phyloP scores from a whole-genome alignment of 176 grass and related monocot species.

The Miscanthus lutarioriparius region DNA sequence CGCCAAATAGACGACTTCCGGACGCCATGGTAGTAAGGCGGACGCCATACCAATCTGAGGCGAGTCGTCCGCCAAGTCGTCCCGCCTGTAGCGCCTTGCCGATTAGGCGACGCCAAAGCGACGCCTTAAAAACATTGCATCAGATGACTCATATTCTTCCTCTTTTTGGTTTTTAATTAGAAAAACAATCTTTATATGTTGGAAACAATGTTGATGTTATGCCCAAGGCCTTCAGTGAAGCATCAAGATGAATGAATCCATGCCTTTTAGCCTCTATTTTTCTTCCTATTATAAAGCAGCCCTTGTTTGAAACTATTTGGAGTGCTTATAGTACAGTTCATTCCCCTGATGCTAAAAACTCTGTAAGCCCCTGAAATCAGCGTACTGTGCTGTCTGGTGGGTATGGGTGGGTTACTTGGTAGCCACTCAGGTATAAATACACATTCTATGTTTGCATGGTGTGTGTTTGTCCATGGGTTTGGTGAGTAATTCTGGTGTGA shows the following conservation, averaged over 20 bases:
- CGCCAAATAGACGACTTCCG: no score
- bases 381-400: not conserved
- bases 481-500: not conserved
- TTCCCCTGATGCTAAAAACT: constrained; percentile 14
- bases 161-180: not conserved
- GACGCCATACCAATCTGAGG: no score
- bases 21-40: no score
- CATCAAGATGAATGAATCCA: no score
- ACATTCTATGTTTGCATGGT: not conserved
- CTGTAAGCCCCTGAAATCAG: constrained; percentile 4
- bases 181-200: not conserved
- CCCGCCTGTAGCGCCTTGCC: no score
- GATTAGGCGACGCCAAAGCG: no score
- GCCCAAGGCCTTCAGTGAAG: constrained; percentile 1
- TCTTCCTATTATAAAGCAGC: not conserved
- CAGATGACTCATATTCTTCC: not conserved
- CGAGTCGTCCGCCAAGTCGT: no score
- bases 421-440: not conserved
- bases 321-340: constrained; percentile 1
- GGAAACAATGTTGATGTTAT: not conserved
- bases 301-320: constrained; percentile 7
- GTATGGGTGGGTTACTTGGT: not conserved
- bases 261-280: not conserved
- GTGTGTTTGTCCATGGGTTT: not conserved
- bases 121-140: no score